phyloP scores from a whole-genome alignment of 139 green algal species.

The Zygnema cylindricum region DNA sequence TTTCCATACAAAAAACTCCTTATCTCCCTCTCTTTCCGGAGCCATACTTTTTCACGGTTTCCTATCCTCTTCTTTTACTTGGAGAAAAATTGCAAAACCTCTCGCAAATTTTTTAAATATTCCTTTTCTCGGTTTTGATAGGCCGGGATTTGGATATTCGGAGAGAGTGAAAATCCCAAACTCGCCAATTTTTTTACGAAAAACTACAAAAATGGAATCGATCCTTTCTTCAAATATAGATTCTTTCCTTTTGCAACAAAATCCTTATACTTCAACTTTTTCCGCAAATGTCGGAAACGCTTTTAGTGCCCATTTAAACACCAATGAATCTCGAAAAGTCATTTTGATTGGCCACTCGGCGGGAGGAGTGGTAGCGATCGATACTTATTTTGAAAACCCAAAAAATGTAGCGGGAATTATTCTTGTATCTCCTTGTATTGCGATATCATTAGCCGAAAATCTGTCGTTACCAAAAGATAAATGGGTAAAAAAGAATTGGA shows the following conservation, averaged over 20 bases:
- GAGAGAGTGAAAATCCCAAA: neutral
- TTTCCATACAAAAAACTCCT: too few relatives aligned
- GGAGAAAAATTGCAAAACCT: neutral
- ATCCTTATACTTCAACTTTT: neutral
- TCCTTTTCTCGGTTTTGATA: neutral
- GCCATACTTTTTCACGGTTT: neutral
- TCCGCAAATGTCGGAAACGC: neutral
- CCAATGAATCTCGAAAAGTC: neutral
- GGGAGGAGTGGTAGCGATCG: neutral
- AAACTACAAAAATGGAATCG: too few relatives aligned
- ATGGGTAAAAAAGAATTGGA: neutral
- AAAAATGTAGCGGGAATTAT: neutral
- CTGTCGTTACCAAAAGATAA: neutral
- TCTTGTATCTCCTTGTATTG: neutral
- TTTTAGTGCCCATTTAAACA: neutral
- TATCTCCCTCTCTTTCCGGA: neutral
- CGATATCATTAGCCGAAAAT: neutral
- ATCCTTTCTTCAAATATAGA: neutral
- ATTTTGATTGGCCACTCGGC: neutral
- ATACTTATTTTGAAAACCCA: neutral
- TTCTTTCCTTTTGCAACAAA: neutral
- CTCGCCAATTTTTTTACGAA: too few relatives aligned
- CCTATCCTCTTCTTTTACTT: neutral
- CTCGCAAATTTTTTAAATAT: neutral
- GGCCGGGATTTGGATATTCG: neutral